A percentile compares a stretch with the other conserved stretches of the same genome.
Evolutionary conservation across 495 filamentous ascomycete genomes (phyloP).

Genomic region (Podospora appendiculata): DNA sequence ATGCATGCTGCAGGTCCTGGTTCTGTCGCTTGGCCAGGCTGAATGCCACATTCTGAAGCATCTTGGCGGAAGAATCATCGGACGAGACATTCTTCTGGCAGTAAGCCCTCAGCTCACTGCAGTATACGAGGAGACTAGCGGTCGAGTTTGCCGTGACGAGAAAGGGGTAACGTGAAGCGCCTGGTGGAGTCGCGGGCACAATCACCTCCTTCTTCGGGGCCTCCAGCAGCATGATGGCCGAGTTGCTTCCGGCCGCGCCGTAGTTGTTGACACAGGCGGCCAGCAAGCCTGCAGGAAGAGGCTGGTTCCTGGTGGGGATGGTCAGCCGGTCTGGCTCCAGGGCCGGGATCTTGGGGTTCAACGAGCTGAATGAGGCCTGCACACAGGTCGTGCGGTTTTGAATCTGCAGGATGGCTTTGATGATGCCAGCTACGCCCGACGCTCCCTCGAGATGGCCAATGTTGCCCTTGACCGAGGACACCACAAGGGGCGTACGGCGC

Average conservation of each 20-base stretch:
- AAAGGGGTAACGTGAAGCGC: slow-evolving; percentile 11
- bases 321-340: slow-evolving; percentile 29
- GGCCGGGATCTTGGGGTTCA: slow-evolving; percentile 35
- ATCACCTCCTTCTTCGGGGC: neutral
- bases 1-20: neutral
- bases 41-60: neutral
- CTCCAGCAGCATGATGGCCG: slow-evolving; percentile 1
- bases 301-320: slow-evolving; percentile 19
- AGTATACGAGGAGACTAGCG: neutral
- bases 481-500: slow-evolving; percentile 17
- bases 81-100: slow-evolving; percentile 1
- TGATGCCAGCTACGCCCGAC: slow-evolving; percentile 35
- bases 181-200: neutral
- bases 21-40: neutral
- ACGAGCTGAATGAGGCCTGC: neutral
- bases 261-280: slow-evolving; percentile 21
- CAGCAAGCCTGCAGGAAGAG: too few relatives aligned
- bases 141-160: slow-evolving; percentile 6
- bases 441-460: slow-evolving; percentile 46
- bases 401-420: slow-evolving; percentile 25
- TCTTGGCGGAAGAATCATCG: slow-evolving; percentile 17
- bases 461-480: slow-evolving; percentile 41
- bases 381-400: neutral
- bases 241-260: slow-evolving; percentile 22
- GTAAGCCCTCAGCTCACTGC: neutral